These are phyloP conservation scores for Pleurotus platypus DNA, from an alignment of 768 basidiomycete species.

Conservation along the genomic window DNA sequence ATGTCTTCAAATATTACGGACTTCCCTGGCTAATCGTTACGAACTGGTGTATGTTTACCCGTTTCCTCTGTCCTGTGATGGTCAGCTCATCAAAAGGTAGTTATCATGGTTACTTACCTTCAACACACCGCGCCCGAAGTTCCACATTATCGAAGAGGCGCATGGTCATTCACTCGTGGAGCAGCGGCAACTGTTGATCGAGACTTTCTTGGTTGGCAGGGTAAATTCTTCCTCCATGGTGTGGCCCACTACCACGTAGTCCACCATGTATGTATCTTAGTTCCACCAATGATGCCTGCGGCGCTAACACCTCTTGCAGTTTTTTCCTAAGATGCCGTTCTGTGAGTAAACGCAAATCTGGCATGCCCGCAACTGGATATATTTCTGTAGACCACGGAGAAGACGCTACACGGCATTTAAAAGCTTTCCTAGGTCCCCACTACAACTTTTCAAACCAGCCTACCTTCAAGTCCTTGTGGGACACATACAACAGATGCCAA, in stretches of 20 bases:
- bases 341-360: conserved; percentile 28
- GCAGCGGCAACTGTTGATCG: conserved; percentile 61
- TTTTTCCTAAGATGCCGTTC: conserved; percentile 61
- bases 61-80: neutral
- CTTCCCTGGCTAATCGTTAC: neutral
- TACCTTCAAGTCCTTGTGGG: conserved; percentile 46
- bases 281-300: too few species aligned
- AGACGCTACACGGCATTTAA: conserved; percentile 47
- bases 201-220: conserved; percentile 58
- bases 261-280: conserved; percentile 43
- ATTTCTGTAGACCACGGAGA: conserved; percentile 41
- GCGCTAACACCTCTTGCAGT: conserved; percentile 28
- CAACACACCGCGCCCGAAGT: conserved; percentile 59
- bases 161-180: conserved; percentile 61
- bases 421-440: conserved; percentile 45
- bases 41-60: neutral
- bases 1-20: neutral
- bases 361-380: neutral
- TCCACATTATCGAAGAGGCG: conserved; percentile 53
- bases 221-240: conserved; percentile 65
- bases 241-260: conserved; percentile 63
- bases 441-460: conserved; percentile 41
- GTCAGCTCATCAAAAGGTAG: conserved; percentile 6
- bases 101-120: conserved; percentile 49
- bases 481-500: conserved; percentile 51